Conservation (phyloP, 2,329 filamentous ascomycete genomes). For the Apiospora saccharicola region DNA sequence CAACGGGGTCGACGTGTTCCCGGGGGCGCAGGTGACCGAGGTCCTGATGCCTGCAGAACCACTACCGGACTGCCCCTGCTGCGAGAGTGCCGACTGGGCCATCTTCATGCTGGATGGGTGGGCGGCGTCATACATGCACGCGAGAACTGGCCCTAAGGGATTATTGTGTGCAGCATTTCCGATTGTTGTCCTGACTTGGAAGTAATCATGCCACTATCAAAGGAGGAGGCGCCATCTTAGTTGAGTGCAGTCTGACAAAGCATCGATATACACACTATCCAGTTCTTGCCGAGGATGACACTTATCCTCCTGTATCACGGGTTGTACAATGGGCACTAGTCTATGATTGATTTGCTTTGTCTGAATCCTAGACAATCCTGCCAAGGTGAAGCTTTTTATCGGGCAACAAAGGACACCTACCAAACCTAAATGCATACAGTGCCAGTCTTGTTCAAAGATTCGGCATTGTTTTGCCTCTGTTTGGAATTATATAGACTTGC, state of each 20-base stretch:
- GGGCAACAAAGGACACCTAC: background rate
- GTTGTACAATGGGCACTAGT: too few relatives aligned
- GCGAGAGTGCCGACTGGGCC: constrained; percentile 6
- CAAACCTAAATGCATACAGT: background rate
- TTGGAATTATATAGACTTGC: background rate
- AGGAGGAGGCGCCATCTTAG: too few relatives aligned
- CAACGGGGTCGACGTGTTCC: background rate
- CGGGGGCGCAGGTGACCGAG: background rate
- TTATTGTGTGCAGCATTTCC: background rate
- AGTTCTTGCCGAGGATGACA: too few relatives aligned
- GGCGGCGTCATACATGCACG: background rate
- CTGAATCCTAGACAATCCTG: background rate
- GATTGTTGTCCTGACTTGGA: too few relatives aligned
- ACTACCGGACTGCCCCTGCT: background rate
- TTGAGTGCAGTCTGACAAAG: too few relatives aligned
- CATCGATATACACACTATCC: too few relatives aligned
- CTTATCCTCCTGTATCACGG: background rate
- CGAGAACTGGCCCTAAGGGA: background rate
- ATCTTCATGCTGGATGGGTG: constrained; percentile 2
- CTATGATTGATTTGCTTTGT: background rate
- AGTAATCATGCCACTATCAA: too few relatives aligned
- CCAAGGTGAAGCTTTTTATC: background rate
- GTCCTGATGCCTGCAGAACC: background rate
- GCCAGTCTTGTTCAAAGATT: background rate
- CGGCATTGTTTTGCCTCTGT: background rate